Conservation (phyloP, 768 basidiomycete genomes). For the Macrolepiota fuliginosa region DNA sequence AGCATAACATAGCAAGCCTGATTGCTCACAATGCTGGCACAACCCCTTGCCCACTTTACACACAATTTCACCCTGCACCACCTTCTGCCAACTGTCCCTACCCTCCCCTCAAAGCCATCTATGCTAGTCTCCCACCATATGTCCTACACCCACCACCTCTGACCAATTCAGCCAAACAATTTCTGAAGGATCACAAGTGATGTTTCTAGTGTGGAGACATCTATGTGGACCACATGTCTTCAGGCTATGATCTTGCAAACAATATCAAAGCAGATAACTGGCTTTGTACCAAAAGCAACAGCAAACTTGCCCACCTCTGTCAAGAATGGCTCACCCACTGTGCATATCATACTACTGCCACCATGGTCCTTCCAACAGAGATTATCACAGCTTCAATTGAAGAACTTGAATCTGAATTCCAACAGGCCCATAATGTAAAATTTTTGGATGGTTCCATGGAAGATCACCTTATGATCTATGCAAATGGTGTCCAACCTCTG, state of each 20-base stretch:
- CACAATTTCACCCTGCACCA: too few relatives aligned
- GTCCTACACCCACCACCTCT: too few relatives aligned
- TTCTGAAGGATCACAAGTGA: too few relatives aligned
- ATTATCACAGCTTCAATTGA: neutral
- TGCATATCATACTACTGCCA: neutral
- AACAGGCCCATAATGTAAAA: neutral
- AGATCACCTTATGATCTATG: neutral
- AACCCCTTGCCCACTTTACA: too few relatives aligned
- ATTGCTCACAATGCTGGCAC: too few relatives aligned
- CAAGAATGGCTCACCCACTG: neutral
- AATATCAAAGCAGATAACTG: neutral
- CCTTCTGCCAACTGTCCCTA: too few relatives aligned
- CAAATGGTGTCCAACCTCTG: neutral
- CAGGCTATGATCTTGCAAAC: neutral
- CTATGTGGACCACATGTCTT: neutral
- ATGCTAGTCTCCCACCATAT: too few relatives aligned
- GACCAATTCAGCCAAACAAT: too few relatives aligned
- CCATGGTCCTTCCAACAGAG: neutral
- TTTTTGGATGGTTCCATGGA: neutral
- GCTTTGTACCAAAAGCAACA: neutral
- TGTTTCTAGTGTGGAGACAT: neutral
- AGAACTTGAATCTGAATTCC: neutral
- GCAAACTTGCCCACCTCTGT: neutral
- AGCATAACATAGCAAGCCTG: too few relatives aligned
- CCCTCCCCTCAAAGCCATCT: too few relatives aligned